Percentiles rank a stretch among this genome's conserved stretches.
Evolutionary conservation across 805 yeast species (phyloP).

Genomic region (Grigorovia transvaalensis): DNA sequence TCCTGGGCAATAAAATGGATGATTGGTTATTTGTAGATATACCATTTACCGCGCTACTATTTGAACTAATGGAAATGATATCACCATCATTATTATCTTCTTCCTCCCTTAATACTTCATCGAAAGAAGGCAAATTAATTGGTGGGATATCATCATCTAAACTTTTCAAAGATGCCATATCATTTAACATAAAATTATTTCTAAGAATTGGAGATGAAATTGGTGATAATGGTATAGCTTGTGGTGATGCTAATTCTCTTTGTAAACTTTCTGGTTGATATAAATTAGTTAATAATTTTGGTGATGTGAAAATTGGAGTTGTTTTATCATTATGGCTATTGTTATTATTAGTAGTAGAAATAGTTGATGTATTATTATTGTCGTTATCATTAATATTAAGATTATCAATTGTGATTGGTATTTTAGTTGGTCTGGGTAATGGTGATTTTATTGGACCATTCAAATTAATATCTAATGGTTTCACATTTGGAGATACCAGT

Average conservation of each 20-base stretch:
- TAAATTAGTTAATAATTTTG: conserved; percentile 35
- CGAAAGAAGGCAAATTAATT: background rate
- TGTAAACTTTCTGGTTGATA: conserved; percentile 45
- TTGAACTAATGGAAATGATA: background rate
- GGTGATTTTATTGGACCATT: conserved; percentile 7
- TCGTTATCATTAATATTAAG: background rate
- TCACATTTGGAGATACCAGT: conserved; percentile 39
- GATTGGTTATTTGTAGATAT: background rate
- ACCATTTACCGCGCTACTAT: background rate
- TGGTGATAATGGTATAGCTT: conserved; percentile 53
- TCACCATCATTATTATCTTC: background rate
- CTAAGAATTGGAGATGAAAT: conserved; percentile 35
- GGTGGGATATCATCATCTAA: background rate
- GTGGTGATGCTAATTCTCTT: conserved; percentile 46
- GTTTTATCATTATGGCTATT: background rate
- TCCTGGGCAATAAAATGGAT: conserved; percentile 12
- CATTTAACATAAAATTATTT: conserved; percentile 33
- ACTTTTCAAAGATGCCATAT: background rate
- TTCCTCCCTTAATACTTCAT: background rate
- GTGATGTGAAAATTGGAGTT: conserved; percentile 15
- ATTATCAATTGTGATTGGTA: background rate
- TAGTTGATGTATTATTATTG: background rate
- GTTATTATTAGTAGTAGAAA: background rate
- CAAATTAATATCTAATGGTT: conserved; percentile 7
- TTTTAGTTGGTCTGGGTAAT: conserved; percentile 5